These are phyloP conservation scores for Cystobasidiaceae sp. DNA, from an alignment of 1,284 basidiomycete species.

Conservation along the genomic window DNA sequence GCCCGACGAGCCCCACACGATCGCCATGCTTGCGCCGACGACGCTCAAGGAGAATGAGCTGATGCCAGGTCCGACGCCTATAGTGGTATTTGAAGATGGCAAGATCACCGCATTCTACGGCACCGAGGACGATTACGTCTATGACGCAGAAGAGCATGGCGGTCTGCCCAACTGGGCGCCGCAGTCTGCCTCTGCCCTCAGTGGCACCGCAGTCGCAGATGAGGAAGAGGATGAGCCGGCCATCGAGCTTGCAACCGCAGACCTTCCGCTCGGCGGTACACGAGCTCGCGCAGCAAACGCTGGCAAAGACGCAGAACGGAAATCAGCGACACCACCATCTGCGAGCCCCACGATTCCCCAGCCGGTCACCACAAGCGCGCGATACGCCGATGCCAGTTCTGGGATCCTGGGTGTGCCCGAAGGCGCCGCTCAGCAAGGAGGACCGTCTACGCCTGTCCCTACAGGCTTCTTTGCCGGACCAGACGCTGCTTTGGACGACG, in stretches of 20 bases:
- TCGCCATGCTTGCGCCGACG: slow-evolving; percentile 90
- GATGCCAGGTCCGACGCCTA: slow-evolving; percentile 50
- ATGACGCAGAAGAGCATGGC: slow-evolving; percentile 28
- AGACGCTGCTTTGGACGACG: slow-evolving; percentile 1
- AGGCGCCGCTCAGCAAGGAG: neutral
- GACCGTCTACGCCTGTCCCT: neutral
- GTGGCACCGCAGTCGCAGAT: slow-evolving; percentile 6
- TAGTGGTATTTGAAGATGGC: slow-evolving; percentile 54
- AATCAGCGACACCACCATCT: neutral
- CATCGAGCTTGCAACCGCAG: neutral
- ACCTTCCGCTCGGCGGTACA: neutral
- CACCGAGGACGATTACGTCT: slow-evolving; percentile 29
- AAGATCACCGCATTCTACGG: slow-evolving; percentile 28
- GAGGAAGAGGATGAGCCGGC: slow-evolving; percentile 6
- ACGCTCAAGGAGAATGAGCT: slow-evolving; percentile 69
- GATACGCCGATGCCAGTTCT: neutral
- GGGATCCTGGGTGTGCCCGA: neutral
- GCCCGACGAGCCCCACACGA: slow-evolving; percentile 54
- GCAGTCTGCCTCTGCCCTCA: neutral
- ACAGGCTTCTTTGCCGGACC: slow-evolving; percentile 19
- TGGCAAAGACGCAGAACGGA: neutral
- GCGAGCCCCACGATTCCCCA: neutral
- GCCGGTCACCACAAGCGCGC: neutral
- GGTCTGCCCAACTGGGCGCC: slow-evolving; percentile 15
- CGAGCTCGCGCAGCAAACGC: too few relatives aligned